Percentiles rank a stretch among this genome's conserved stretches.
phyloP scores from a whole-genome alignment of 2,329 filamentous ascomycete species.

The Fusarium redolens region DNA sequence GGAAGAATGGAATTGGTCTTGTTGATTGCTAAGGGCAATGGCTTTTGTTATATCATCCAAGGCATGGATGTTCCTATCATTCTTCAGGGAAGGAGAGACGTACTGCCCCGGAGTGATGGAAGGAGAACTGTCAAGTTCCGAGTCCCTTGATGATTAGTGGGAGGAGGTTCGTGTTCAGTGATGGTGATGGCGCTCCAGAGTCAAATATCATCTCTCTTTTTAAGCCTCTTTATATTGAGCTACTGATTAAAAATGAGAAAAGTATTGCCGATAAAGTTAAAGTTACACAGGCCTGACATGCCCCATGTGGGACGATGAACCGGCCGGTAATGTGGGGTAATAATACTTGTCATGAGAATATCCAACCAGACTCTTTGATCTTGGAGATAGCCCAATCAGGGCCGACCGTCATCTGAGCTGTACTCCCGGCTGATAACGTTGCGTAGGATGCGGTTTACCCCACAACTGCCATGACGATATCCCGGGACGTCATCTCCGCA shows the following conservation, averaged over 20 bases:
- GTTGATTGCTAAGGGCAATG: neutral
- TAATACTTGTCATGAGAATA: neutral
- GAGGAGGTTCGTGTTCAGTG: neutral
- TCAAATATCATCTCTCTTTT: too few relatives aligned
- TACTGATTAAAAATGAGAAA: too few relatives aligned
- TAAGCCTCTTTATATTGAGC: too few relatives aligned
- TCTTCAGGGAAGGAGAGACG: rapidly evolving
- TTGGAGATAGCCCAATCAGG: neutral
- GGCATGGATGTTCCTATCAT: neutral
- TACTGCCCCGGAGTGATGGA: neutral
- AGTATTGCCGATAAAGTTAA: neutral
- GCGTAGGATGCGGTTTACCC: neutral
- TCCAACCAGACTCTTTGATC: neutral
- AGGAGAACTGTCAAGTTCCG: neutral
- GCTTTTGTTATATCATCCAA: neutral
- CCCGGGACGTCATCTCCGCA: conserved; percentile 1
- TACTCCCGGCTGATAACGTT: neutral
- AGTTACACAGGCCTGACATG: neutral
- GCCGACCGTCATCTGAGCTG: rapidly evolving
- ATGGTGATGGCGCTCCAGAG: neutral
- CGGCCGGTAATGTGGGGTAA: neutral
- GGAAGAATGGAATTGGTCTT: neutral
- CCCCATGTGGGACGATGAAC: neutral
- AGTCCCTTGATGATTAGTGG: neutral
- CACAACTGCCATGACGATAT: conserved; percentile 9